Evolutionary conservation across 768 basidiomycete species (phyloP), one percentile per base, ranked within the genome.

Genomic region (Pluteus cervinus): DNA sequence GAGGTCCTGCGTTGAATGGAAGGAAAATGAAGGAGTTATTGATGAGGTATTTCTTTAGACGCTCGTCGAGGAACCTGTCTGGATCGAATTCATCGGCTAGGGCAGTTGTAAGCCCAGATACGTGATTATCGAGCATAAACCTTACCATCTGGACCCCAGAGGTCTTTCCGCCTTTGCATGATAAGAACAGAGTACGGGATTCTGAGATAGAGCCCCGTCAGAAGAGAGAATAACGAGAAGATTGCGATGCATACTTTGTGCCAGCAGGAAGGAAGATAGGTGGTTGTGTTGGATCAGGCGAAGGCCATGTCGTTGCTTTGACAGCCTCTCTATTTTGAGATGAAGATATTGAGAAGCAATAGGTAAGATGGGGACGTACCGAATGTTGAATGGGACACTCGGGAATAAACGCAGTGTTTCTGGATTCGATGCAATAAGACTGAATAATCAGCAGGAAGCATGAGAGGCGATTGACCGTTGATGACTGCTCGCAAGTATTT

Each of bases 91-190:
- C 68, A 32, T 75, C 64, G 4, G 81, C 81, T 81, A 42, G 28
- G 22, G 16, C 9, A 24, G 9, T 26, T 38, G 5, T 5, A 17
- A 18, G 12, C 3, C n/a, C 12, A n/a, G 11, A 3, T 22, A 5
- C 17, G 22, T 10, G 23, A 25, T 25, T 11, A 25, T 9, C 29
- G 32, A 17, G 26, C 10, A 5, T n/a, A 5, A 38, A 16, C 39
- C 54, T 15, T 52, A 78, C 79, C 79, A 52, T 82, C 81, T 7
- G 81, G 79, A 5, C 81, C 81, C 81, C 81, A 86, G 2, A 80
- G 68, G 37, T 79, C 77, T 33, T 63, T 71, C 33, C 79, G 65
- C 24, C 81, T 61, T 24, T 85, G 81, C 79, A 82, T 81, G 43
- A 75, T 45, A 40, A 81, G 66, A 7, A 80, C 72, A 4, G 77